Evolutionary conservation across 345 rosid species (phyloP), one percentile per base, ranked within the genome.

Genomic region (Aquilaria malaccensis): DNA sequence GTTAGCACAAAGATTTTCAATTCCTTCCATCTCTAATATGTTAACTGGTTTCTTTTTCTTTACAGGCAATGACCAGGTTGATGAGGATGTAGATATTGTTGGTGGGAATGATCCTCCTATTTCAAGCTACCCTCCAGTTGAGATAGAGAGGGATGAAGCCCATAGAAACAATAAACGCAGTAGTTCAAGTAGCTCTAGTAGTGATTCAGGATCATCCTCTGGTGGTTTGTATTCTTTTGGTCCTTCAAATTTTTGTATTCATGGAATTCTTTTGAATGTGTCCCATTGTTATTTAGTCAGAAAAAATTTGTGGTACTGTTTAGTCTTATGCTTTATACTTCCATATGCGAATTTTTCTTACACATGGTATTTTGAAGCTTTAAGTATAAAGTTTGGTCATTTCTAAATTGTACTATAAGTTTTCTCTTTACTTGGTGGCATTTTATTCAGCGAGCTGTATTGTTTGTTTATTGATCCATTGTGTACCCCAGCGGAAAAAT

Each of bases 71-170:
- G 82, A 77, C 59, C 70, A 67, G 11, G 72, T 72, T 58, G 91
- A 84, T 45, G 94, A 87, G 76, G 96, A 85, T 71, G 69, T 87
- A 60, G 97, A 89, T 75, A 76, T 89, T 70, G 83, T 87, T 65
- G 94, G 97, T 46, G 93, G 91, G 52, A 82, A 83, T 67, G 89
- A 85, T 58, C 78, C 77, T 54, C 81, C 85, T 47, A 67, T 74
- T 63, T 77, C 83, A 52, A 67, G 80, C 72, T 74, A 72, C 54
- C 84, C 83, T 66, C 70, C 82, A 32, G 80, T 76, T 43, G 83
- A 79, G 71, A 77, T 82, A 69, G 93, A 82, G 74, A 81, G 75
- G 76, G 91, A 81, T 66, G 80, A 66, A 56, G 76, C 67, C 14
- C 69, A 72, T 66, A 83, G 79, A 71, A 79, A 69, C 70, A 76